Conservation (phyloP, 2,329 filamentous ascomycete genomes). For the Microdochium trichocladiopsis region DNA sequence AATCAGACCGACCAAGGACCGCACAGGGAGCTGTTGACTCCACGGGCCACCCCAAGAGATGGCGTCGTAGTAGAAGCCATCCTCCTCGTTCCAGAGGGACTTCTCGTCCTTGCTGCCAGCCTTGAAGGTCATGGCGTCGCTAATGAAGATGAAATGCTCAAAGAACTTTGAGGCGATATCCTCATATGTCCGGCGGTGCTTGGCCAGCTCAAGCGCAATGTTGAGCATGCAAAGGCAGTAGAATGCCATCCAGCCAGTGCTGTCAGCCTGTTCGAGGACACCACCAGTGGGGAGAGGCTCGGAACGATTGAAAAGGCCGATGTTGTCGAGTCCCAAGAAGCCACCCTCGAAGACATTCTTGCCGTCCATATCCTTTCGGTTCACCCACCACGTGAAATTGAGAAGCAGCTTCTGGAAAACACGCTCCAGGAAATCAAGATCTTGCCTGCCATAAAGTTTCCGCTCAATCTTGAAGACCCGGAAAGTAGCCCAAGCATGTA, state of each 20-base stretch:
- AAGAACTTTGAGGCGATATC: conserved; percentile 98
- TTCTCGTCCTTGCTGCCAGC: conserved; percentile 63
- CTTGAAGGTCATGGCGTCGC: conserved; percentile 90
- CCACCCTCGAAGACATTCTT: conserved; percentile 98
- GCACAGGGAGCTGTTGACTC: conserved; percentile 86
- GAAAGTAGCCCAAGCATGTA: conserved; percentile 95
- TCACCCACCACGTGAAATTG: conserved; percentile 99
- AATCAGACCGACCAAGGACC: conserved; percentile 88
- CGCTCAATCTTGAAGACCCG: conserved; percentile 97
- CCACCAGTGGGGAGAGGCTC: conserved; percentile 91
- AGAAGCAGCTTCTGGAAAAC: conserved; percentile 94
- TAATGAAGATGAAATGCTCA: conserved; percentile 96
- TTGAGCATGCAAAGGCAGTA: conserved; percentile 96
- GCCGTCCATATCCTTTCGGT: conserved; percentile 86
- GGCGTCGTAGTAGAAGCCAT: conserved; percentile 97
- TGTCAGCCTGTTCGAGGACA: conserved; percentile 91
- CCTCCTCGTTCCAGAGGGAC: conserved; percentile 92
- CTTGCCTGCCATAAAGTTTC: conserved; percentile 91
- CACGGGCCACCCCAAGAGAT: conserved; percentile 94
- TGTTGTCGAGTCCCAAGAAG: conserved; percentile 93
- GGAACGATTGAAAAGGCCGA: conserved; percentile 93
- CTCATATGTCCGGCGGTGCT: conserved; percentile 91
- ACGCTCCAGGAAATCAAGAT: conserved; percentile 90
- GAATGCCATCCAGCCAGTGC: conserved; percentile 98
- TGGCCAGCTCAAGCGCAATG: conserved; percentile 89